Evolutionary conservation across 2,329 filamentous ascomycete genomes (phyloP).

Genomic region (Verticillium alfalfae): DNA sequence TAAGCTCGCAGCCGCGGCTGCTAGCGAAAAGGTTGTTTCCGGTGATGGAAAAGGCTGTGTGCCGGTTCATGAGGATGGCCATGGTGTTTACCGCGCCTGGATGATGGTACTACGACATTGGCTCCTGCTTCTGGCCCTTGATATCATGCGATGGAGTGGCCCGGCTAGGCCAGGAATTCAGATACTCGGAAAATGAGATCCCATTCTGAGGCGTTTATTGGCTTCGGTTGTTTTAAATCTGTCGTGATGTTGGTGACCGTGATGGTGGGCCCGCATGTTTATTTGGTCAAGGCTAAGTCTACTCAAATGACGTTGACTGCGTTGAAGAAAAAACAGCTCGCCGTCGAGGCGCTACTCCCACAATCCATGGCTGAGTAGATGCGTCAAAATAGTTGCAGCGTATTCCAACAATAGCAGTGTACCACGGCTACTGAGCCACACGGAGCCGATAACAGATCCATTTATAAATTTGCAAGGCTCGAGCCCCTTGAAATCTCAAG

Average conservation of each 20-base stretch:
- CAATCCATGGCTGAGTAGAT: too few relatives aligned
- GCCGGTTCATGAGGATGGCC: background rate
- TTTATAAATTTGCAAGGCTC: background rate
- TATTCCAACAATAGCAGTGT: background rate
- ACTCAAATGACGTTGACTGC: too few relatives aligned
- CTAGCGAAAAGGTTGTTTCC: background rate
- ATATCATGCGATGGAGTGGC: constrained; percentile 12
- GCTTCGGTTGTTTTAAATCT: background rate
- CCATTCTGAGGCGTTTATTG: constrained; percentile 2
- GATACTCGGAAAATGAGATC: constrained; percentile 3
- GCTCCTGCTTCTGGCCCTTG: constrained; percentile 8
- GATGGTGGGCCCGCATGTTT: background rate
- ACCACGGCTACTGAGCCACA: background rate
- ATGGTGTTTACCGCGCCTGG: background rate
- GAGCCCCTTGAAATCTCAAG: background rate
- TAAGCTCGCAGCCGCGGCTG: constrained; percentile 37
- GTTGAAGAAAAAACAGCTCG: too few relatives aligned
- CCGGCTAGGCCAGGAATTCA: constrained; percentile 4
- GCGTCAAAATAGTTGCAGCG: background rate
- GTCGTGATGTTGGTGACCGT: background rate
- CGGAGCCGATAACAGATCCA: background rate
- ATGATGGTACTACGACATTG: constrained; percentile 4
- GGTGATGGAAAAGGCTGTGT: background rate
- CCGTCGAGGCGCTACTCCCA: too few relatives aligned
- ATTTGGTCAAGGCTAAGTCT: too few relatives aligned